phyloP scores from a whole-genome alignment of 1,284 basidiomycete species.

The Uromyces viciae-fabae region DNA sequence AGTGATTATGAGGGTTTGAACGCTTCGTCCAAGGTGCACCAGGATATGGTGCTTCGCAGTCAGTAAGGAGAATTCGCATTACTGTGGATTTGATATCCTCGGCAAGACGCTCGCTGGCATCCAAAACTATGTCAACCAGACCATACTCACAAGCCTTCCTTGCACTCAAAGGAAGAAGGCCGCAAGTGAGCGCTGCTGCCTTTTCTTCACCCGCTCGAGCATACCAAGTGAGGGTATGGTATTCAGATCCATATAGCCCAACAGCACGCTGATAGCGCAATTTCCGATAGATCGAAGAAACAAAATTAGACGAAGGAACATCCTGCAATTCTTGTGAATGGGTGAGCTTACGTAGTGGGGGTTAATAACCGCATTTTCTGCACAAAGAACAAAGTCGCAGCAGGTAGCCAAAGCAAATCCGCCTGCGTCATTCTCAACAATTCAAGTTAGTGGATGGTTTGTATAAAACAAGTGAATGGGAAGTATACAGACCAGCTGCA shows the following conservation, averaged over 20 bases:
- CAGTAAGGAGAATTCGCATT: slow-evolving; percentile 5
- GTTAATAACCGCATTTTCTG: slow-evolving; percentile 57
- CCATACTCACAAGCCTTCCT: background rate
- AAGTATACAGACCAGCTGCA: slow-evolving; percentile 53
- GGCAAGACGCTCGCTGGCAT: background rate
- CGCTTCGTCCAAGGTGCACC: slow-evolving; percentile 41
- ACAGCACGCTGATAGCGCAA: slow-evolving; percentile 50
- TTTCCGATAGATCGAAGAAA: slow-evolving; percentile 48
- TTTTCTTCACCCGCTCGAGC: slow-evolving; percentile 48
- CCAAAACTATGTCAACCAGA: slow-evolving; percentile 21
- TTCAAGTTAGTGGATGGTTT: background rate
- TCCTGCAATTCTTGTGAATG: background rate
- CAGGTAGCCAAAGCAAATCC: slow-evolving; percentile 58
- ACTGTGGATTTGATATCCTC: slow-evolving; percentile 11
- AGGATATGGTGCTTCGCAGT: background rate
- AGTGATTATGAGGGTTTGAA: background rate
- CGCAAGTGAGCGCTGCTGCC: slow-evolving; percentile 54
- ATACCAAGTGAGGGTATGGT: slow-evolving; percentile 39
- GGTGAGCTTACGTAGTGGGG: slow-evolving; percentile 57
- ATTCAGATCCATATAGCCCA: slow-evolving; percentile 38
- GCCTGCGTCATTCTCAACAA: slow-evolving; percentile 44
- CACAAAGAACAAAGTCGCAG: slow-evolving; percentile 56
- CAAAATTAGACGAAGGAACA: background rate
- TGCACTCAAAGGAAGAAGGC: slow-evolving; percentile 57
- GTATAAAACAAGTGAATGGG: background rate